Percentiles rank a stretch among this genome's conserved stretches.
phyloP scores from a whole-genome alignment of 2,329 filamentous ascomycete species.

The Colletotrichum liaoningense region DNA sequence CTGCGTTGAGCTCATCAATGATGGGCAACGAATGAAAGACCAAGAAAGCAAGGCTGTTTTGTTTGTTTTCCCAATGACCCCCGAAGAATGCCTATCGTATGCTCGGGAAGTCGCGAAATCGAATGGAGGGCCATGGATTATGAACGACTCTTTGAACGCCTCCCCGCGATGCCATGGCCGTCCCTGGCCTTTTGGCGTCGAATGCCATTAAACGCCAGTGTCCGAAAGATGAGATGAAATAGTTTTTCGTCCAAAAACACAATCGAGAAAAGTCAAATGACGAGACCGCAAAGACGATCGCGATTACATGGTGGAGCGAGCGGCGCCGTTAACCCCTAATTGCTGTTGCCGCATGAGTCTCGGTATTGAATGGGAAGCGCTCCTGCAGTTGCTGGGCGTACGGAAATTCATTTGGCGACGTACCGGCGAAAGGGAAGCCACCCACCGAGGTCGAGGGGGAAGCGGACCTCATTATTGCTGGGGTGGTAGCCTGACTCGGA shows the following conservation, averaged over 20 bases:
- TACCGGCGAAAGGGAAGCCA: conserved; percentile 60
- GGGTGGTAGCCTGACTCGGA: conserved; percentile 45
- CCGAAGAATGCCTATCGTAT: conserved; percentile 23
- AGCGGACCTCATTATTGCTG: conserved; percentile 50
- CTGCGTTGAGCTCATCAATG: conserved; percentile 31
- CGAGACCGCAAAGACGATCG: background rate
- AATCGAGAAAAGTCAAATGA: conserved; percentile 35
- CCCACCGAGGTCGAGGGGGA: conserved; percentile 59
- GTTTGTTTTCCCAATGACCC: conserved; percentile 19
- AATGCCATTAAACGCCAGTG: conserved; percentile 31
- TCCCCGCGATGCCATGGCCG: conserved; percentile 23
- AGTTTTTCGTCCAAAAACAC: conserved; percentile 21
- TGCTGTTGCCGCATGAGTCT: conserved; percentile 62
- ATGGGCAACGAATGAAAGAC: conserved; percentile 18
- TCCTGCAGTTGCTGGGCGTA: conserved; percentile 56
- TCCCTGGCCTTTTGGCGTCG: conserved; percentile 17
- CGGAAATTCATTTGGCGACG: conserved; percentile 54
- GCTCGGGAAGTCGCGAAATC: conserved; percentile 27
- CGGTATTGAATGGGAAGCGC: conserved; percentile 60
- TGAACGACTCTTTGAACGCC: conserved; percentile 28
- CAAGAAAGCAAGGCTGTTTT: conserved; percentile 22
- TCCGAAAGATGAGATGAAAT: conserved; percentile 8
- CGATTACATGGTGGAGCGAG: background rate
- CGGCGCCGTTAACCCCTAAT: conserved; percentile 51
- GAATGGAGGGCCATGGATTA: conserved; percentile 7